phyloP scores from a whole-genome alignment of 2,329 filamentous ascomycete species.

The Microcyclosporella mali region DNA sequence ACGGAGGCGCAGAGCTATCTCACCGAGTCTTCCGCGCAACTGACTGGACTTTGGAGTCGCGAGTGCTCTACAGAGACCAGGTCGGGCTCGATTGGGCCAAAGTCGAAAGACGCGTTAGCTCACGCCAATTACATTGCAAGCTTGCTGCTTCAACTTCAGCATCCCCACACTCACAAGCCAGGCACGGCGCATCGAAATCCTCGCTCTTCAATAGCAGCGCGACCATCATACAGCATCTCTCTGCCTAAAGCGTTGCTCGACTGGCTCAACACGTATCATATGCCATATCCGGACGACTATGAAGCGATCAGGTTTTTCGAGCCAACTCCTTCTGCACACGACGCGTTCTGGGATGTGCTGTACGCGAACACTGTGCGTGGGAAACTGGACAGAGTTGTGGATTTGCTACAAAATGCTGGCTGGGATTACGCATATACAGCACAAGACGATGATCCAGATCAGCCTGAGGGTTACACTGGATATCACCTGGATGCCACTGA shows the following conservation, averaged over 20 bases:
- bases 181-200: slow-evolving; percentile 2
- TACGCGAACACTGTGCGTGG: slow-evolving; percentile 69
- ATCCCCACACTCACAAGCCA: slow-evolving; percentile 47
- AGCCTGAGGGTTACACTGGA: slow-evolving; percentile 40
- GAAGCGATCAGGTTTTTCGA: slow-evolving; percentile 56
- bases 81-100: slow-evolving; percentile 30
- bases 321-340: slow-evolving; percentile 69
- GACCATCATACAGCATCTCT: slow-evolving; percentile 7
- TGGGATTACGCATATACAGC: slow-evolving; percentile 69
- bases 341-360: slow-evolving; percentile 80
- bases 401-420: slow-evolving; percentile 65
- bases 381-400: slow-evolving; percentile 60
- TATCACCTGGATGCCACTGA: slow-evolving; percentile 57
- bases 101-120: slow-evolving; percentile 53
- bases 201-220: slow-evolving; percentile 34
- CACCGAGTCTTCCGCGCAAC: slow-evolving; percentile 21
- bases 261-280: slow-evolving; percentile 74
- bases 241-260: slow-evolving; percentile 73
- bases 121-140: slow-evolving; percentile 76
- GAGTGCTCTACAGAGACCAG: slow-evolving; percentile 23
- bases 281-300: slow-evolving; percentile 62
- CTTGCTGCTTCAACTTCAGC: slow-evolving; percentile 71
- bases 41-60: slow-evolving; percentile 26
- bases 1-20: slow-evolving; percentile 10
- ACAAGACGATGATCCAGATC: slow-evolving; percentile 60